Percentiles rank a stretch among this genome's conserved stretches.
Evolutionary conservation across 208 protist species (phyloP).

Genomic region (Crithidia sp.): DNA sequence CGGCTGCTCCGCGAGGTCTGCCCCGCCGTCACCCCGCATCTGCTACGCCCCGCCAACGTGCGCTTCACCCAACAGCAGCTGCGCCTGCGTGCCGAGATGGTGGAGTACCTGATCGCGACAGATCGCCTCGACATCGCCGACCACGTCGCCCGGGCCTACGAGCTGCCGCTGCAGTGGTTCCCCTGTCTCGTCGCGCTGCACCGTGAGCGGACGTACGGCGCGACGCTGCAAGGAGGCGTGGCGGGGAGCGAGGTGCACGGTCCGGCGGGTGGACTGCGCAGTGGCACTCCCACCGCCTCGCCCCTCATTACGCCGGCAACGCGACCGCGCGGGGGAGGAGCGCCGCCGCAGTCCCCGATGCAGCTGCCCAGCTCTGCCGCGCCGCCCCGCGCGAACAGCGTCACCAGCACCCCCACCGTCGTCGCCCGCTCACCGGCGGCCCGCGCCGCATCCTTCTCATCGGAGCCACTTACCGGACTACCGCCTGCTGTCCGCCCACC

Average conservation of each 20-base stretch:
- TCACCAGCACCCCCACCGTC: neutral
- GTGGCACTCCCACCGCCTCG: constrained; percentile 11
- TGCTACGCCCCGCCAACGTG: constrained; percentile 59
- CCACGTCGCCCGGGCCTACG: constrained; percentile 68
- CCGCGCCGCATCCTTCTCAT: neutral
- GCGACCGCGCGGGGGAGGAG: constrained; percentile 5
- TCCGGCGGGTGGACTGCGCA: neutral
- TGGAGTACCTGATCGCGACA: constrained; percentile 84
- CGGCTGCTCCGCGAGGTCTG: constrained; percentile 57
- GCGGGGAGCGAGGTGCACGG: neutral
- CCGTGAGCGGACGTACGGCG: constrained; percentile 20
- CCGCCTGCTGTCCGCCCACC: neutral
- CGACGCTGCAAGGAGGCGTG: neutral
- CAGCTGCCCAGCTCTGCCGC: constrained; percentile 10
- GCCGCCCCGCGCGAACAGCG: neutral
- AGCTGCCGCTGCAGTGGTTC: constrained; percentile 77
- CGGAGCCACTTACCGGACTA: neutral
- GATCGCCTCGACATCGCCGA: constrained; percentile 52
- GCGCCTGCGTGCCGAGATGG: constrained; percentile 74
- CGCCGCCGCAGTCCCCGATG: constrained; percentile 27
- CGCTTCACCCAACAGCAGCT: constrained; percentile 45
- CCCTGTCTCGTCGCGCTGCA: constrained; percentile 48
- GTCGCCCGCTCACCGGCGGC: constrained; percentile 3
- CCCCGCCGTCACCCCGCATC: constrained; percentile 54
- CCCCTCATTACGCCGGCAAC: constrained; percentile 26